Conservation (phyloP, 441 rosid genomes). For the Aquilaria agallochum region DNA sequence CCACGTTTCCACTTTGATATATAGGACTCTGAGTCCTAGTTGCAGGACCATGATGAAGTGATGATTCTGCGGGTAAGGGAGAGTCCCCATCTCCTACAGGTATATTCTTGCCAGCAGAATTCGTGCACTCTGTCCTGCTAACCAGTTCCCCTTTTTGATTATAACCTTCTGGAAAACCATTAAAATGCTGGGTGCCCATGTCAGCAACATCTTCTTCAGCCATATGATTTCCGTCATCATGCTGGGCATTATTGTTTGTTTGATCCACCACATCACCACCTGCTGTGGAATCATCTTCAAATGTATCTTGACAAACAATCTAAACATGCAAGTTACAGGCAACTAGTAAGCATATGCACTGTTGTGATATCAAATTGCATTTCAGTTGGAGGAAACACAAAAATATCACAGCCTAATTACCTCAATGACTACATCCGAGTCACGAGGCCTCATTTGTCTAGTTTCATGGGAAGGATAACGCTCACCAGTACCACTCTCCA, state of each 20-base stretch:
- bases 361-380: slow-evolving; percentile 9
- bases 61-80: slow-evolving; percentile 28
- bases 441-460: slow-evolving; percentile 85
- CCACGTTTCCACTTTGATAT: slow-evolving; percentile 31
- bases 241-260: slow-evolving; percentile 29
- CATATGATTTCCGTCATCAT: slow-evolving; percentile 32
- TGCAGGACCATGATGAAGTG: slow-evolving; percentile 27
- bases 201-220: slow-evolving; percentile 32
- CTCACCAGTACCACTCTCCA: slow-evolving; percentile 85
- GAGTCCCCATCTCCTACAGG: slow-evolving; percentile 41
- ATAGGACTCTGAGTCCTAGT: slow-evolving; percentile 32
- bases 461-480: slow-evolving; percentile 89
- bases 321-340: slow-evolving; percentile 39
- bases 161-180: slow-evolving; percentile 33
- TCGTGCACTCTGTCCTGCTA: slow-evolving; percentile 25
- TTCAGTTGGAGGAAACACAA: slow-evolving; percentile 14
- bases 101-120: slow-evolving; percentile 35
- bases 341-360: slow-evolving; percentile 16
- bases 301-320: slow-evolving; percentile 77
- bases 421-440: slow-evolving; percentile 95
- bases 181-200: slow-evolving; percentile 30
- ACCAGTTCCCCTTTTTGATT: slow-evolving; percentile 37
- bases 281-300: slow-evolving; percentile 50
- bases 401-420: slow-evolving; percentile 28
- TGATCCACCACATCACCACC: slow-evolving; percentile 35